These are phyloP conservation scores for Pleurostoma richardsiae DNA, from an alignment of 2,329 filamentous ascomycete species.

Conservation along the genomic window DNA sequence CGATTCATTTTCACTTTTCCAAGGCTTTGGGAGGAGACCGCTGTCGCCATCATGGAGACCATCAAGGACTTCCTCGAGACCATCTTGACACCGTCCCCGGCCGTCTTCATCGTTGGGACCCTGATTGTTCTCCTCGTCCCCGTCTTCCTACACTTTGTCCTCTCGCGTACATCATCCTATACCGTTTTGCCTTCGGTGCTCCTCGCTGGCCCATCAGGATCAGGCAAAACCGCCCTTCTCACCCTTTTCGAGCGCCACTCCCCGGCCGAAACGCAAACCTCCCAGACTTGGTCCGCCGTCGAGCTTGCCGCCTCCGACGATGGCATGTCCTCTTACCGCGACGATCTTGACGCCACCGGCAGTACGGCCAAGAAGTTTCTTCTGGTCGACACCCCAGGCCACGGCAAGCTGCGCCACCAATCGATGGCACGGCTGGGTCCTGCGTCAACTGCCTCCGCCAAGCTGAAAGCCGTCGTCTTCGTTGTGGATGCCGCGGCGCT, in stretches of 20 bases:
- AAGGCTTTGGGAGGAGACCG: neutral
- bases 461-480: conserved; percentile 73
- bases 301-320: conserved; percentile 50
- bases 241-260: conserved; percentile 59
- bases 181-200: conserved; percentile 71
- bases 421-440: conserved; percentile 47
- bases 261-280: conserved; percentile 47
- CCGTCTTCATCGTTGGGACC: conserved; percentile 63
- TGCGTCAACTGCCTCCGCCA: conserved; percentile 26
- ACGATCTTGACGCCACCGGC: conserved; percentile 49
- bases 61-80: conserved; percentile 40
- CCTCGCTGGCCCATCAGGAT: conserved; percentile 72
- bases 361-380: conserved; percentile 64
- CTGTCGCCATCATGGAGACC: conserved; percentile 26
- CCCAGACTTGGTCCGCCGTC: conserved; percentile 43
- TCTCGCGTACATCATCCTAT: conserved; percentile 64
- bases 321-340: conserved; percentile 39
- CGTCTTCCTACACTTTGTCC: conserved; percentile 68
- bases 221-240: conserved; percentile 85
- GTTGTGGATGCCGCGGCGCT: conserved; percentile 79
- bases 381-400: conserved; percentile 85
- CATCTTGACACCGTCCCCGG: conserved; percentile 53
- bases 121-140: conserved; percentile 70
- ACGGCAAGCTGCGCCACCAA: conserved; percentile 82
- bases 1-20: too few relatives aligned